Evolutionary conservation across 176 grass and related monocot genomes (phyloP), one percentile per base, ranked within the genome.

Genomic region (Avena eriantha): DNA sequence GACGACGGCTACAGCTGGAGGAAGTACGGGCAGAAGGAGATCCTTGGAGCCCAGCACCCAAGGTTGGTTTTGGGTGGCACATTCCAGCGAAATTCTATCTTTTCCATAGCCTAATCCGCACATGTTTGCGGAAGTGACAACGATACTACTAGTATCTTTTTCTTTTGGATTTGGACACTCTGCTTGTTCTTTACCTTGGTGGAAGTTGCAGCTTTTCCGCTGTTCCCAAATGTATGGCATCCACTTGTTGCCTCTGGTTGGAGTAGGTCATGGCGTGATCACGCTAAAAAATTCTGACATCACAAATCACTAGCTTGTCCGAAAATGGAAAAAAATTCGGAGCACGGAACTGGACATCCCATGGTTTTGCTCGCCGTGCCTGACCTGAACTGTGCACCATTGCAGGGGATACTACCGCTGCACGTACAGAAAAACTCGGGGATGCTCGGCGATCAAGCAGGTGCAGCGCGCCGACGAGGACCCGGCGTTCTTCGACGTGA

Each of bases 21-120:
- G 74, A 97, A 97, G 72, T 97, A 95, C 23, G 95, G 95, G 5
- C 93, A 97, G 82, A 93, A 97, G 82, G 91, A 90, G 22, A 95
- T 97, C 34, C 88, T 97, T 34, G 90, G 88, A 84, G 41, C 90
- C 56, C 93, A 73, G 69, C 21, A 90, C 85, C 91, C 91, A 23
- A 97, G 95, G 95, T 96, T 65, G 67, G 68, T 75, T 16, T 64
- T 54, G n/a, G n/a, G n/a, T n/a, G 18, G 5, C 17, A 50, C 29
- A 83, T 75, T 73, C 56, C 19, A 68, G 3, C n/a, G 57, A 4
- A 46, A 5, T 0, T 47, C 26, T 13, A 7, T 12, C 41, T 47
- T 70, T 56, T 33, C 45, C 31, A 24, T 18, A 86, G 29, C 47
- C 22, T 18, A 34, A 16, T 58, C 53, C 29, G 70, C 70, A 87